Evolutionary conservation across 768 basidiomycete species (phyloP), one percentile per base, ranked within the genome.

Genomic region (Lactarius hatsudake): DNA sequence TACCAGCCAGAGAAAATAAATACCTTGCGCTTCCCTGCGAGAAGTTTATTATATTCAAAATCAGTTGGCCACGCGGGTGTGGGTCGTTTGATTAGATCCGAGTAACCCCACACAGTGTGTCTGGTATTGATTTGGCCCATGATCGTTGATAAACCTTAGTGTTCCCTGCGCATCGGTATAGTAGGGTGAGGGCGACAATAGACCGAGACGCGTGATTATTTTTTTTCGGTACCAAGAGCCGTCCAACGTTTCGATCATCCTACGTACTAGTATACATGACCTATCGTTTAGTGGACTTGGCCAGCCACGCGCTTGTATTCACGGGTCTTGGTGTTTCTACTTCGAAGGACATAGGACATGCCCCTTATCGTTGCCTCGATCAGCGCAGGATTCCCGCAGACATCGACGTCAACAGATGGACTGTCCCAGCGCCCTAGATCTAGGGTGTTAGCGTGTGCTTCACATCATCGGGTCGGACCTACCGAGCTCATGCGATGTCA

Each of bases 61-160:
- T 51, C n/a, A n/a, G n/a, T 18, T 48, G 20, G 23, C n/a, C 9
- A 34, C 32, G 10, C 59, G 34, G 34, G n/a, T 51, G 23, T 32
- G 34, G 32, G 48, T n/a, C 8, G 7, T 34, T n/a, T 34, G 54
- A 43, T 45, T 61, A 6, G 45, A 54, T 48, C 45, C 54, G 54
- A 55, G 6, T 58, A 57, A 23, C 45, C 51, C 23, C 62, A 42
- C 28, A 13, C 30, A 53, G 60, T 18, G 45, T 36, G 45, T 30
- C 18, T 13, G 56, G n/a, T n/a, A 58, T 53, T 61, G 45, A 40
- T 57, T 67, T 40, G 28, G n/a, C 32, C 18, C 17, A 48, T 20
- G 57, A 38, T 59, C 42, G 56, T 48, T 51, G 23, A 40, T 43
- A 56, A 61, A 66, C 51, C 64, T 65, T 66, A 58, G 56, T 26